Base-by-base conservation (phyloP, 306 rosid species). In the Sicyos edulis region DNA sequence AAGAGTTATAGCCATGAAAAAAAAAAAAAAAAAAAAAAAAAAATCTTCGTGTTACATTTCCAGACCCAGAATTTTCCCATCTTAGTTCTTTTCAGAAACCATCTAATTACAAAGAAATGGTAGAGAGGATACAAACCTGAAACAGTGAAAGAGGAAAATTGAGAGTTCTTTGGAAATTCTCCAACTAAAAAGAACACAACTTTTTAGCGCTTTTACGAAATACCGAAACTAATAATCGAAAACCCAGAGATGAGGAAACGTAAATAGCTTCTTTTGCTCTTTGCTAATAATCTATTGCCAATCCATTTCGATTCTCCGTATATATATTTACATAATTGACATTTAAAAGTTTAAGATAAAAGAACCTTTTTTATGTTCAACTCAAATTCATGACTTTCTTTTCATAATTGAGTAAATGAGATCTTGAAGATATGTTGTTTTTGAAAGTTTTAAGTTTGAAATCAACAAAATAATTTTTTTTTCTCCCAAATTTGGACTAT, bases 71-170 rank as follows among this genome's bases (percentile, higher is more conserved):
- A 45, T 44, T 44, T 45, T 26, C 9, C 24, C 4, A 5, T 44
- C 71, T 11, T 42, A 44, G 54, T 19, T 19, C 9, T 21, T 66
- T 5, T 20, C 71, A 45, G 54, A 66, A 66, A 42, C 16, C 53
- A 12, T 37, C 12, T 6, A 45, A 22, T 68, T 49, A 67, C 26
- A 13, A 47, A 21, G 56, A 67, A 45, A 47, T 47, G 37, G 55
- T 67, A 67, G 72, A 32, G 47, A 44, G 34, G 34, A 15, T 15
- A 21, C 72, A 8, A 68, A 45, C 72, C 72, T 68, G 20, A 22
- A 68, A 1, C 57, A 24, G 57, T n/a, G 72, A 68, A 42, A 22
- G 56, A 14, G 21, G 1, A 66, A 66, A 66, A 17, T 66, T 42
- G 55, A 66, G 65, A 65, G 19, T 1, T 20, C 1, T 44, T 6